These are phyloP conservation scores for Whalleya microplaca DNA, from an alignment of 2,329 filamentous ascomycete species.

Conservation along the genomic window DNA sequence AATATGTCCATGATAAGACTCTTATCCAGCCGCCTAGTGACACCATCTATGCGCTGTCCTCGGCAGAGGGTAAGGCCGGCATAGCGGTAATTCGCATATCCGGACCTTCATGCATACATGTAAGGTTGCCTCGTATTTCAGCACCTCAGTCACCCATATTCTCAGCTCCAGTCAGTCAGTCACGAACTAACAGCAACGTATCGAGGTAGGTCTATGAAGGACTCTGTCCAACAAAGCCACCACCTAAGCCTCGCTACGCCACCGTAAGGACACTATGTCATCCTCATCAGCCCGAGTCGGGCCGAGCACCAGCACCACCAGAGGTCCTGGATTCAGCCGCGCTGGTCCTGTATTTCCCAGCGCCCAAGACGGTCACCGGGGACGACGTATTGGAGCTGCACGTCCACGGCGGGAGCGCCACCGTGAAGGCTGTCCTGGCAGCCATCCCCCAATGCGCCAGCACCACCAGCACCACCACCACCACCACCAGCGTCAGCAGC, in stretches of 20 bases:
- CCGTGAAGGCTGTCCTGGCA: slow-evolving; percentile 81
- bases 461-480: no score
- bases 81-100: slow-evolving; percentile 91
- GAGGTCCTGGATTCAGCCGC: slow-evolving; percentile 78
- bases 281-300: slow-evolving; percentile 50
- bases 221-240: slow-evolving; percentile 52
- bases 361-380: slow-evolving; percentile 82
- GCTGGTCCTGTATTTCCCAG: slow-evolving; percentile 80
- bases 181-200: slow-evolving; percentile 24
- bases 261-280: slow-evolving; percentile 75
- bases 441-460: slow-evolving; percentile 66
- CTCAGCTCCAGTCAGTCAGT: no score
- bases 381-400: slow-evolving; percentile 93
- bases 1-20: slow-evolving; percentile 3
- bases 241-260: slow-evolving; percentile 61
- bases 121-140: slow-evolving; percentile 10
- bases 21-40: slow-evolving; percentile 40
- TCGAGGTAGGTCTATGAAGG: slow-evolving; percentile 58
- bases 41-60: slow-evolving; percentile 93
- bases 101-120: slow-evolving; percentile 68
- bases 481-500: no score
- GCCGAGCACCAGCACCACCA: no score
- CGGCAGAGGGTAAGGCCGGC: slow-evolving; percentile 80
- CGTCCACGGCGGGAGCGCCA: slow-evolving; percentile 88
- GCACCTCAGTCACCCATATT: no score